Evolutionary conservation across 129 eudicot species (phyloP).

Genomic region (Tanacetum coccineum): DNA sequence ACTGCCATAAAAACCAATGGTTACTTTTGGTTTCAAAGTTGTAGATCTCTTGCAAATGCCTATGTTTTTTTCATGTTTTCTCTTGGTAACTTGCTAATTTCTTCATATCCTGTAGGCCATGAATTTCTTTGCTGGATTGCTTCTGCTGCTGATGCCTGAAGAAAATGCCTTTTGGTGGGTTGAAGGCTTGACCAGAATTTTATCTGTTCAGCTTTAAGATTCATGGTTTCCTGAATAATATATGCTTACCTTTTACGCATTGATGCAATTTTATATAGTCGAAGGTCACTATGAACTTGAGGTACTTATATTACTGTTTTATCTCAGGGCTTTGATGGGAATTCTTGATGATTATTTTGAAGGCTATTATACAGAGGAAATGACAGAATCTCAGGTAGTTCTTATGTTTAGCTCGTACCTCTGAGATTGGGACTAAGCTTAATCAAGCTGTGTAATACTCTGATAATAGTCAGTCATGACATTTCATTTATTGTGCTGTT

Average conservation of each 20-base stretch:
- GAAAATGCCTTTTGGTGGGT: slow-evolving; percentile 99
- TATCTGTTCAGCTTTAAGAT: background rate
- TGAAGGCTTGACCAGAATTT: background rate
- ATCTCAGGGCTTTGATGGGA: slow-evolving; percentile 75
- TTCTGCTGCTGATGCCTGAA: slow-evolving; percentile 96
- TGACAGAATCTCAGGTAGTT: slow-evolving; percentile 89
- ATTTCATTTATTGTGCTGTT: no score
- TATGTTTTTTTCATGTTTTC: background rate
- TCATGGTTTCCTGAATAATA: slow-evolving; percentile 9
- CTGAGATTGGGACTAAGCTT: no score
- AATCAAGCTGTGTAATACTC: no score
- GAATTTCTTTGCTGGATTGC: slow-evolving; percentile 95
- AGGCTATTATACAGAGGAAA: slow-evolving; percentile 88
- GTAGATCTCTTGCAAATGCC: background rate
- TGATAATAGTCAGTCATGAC: background rate
- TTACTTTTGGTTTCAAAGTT: no score
- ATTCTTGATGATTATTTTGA: slow-evolving; percentile 94
- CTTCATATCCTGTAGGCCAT: slow-evolving; percentile 65
- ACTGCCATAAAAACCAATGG: no score
- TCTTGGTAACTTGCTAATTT: slow-evolving; percentile 5
- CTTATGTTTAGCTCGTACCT: no score
- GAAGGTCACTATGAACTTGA: background rate
- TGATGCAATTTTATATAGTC: background rate
- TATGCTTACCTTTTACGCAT: background rate
- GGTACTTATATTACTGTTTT: background rate